Percentiles rank a stretch among this genome's conserved stretches.
These are phyloP conservation scores for Metarhizium guizhouense DNA, from an alignment of 2,329 filamentous ascomycete genomes.

Conservation along the genomic window DNA sequence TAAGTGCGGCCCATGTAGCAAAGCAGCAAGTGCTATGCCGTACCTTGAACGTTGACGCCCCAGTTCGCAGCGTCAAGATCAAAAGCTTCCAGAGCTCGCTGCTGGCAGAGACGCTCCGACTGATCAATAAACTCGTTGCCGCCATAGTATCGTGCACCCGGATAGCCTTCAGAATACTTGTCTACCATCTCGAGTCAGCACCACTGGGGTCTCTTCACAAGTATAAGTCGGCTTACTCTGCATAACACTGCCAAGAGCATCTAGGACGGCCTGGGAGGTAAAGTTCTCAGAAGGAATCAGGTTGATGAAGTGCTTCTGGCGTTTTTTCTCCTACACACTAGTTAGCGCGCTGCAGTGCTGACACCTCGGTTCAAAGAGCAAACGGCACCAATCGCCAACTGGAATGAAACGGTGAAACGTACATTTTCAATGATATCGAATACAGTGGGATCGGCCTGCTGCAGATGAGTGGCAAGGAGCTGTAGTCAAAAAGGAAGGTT, in stretches of 20 bases:
- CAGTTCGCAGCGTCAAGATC: conserved; percentile 76
- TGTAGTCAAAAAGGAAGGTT: conserved; percentile 26
- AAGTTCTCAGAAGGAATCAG: conserved; percentile 94
- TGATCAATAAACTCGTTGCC: conserved; percentile 95
- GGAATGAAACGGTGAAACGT: conserved; percentile 7
- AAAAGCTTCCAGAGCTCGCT: conserved; percentile 82
- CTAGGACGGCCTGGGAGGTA: conserved; percentile 84
- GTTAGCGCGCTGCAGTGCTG: background rate
- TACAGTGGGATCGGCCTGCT: conserved; percentile 78
- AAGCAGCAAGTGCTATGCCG: conserved; percentile 20
- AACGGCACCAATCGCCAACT: background rate
- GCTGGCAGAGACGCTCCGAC: conserved; percentile 81
- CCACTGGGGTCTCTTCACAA: background rate
- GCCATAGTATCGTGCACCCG: conserved; percentile 91
- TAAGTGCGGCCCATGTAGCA: background rate
- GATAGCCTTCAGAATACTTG: conserved; percentile 98
- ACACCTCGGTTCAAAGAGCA: background rate
- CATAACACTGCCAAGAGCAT: conserved; percentile 89
- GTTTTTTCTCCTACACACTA: conserved; percentile 70
- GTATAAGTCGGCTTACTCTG: conserved; percentile 53
- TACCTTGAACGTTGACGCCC: conserved; percentile 93
- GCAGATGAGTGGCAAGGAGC: conserved; percentile 71
- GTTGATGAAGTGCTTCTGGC: conserved; percentile 98
- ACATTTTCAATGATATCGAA: conserved; percentile 90
- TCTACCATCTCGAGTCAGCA: conserved; percentile 39